A percentile compares a stretch with the other conserved stretches of the same genome.
Evolutionary conservation across 2,329 filamentous ascomycete species (phyloP).

Genomic region (Diaporthe eres): DNA sequence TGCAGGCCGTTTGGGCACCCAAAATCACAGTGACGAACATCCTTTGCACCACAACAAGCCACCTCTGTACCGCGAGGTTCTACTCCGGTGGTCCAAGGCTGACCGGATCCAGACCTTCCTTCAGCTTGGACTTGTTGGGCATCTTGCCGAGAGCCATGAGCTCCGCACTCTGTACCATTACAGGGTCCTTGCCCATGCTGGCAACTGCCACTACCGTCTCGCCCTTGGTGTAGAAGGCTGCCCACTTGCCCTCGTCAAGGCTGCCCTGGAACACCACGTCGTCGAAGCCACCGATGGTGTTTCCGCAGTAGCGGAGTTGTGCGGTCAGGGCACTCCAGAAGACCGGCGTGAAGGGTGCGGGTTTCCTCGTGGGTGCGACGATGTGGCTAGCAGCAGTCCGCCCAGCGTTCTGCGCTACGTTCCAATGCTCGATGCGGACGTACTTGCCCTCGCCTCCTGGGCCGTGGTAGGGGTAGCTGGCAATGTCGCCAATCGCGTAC

Average conservation of each 20-base stretch:
- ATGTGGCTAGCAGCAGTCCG: conserved; percentile 85
- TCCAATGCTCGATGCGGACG: conserved; percentile 97
- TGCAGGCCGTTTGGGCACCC: background rate
- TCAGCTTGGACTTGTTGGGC: conserved; percentile 83
- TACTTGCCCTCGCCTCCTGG: conserved; percentile 82
- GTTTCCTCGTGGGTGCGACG: conserved; percentile 70
- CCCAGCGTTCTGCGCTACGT: conserved; percentile 94
- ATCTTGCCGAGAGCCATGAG: conserved; percentile 88
- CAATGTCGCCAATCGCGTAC: conserved; percentile 95
- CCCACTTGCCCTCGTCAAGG: conserved; percentile 83
- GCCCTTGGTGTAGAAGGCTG: conserved; percentile 89
- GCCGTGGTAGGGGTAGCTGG: conserved; percentile 93
- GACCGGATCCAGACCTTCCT: conserved; percentile 71
- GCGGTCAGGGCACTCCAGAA: conserved; percentile 96
- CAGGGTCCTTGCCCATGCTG: conserved; percentile 90
- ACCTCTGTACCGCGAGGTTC: conserved; percentile 2
- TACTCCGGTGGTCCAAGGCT: conserved; percentile 56
- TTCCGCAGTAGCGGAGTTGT: conserved; percentile 94
- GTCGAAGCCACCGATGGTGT: conserved; percentile 85
- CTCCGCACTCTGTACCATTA: conserved; percentile 86
- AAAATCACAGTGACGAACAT: conserved; percentile 23
- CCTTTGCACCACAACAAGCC: conserved; percentile 2
- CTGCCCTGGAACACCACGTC: conserved; percentile 86
- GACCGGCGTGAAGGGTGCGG: conserved; percentile 87
- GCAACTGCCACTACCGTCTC: conserved; percentile 92